phyloP scores from a whole-genome alignment of 169 alveolate species.

The Plasmodium fragile region DNA sequence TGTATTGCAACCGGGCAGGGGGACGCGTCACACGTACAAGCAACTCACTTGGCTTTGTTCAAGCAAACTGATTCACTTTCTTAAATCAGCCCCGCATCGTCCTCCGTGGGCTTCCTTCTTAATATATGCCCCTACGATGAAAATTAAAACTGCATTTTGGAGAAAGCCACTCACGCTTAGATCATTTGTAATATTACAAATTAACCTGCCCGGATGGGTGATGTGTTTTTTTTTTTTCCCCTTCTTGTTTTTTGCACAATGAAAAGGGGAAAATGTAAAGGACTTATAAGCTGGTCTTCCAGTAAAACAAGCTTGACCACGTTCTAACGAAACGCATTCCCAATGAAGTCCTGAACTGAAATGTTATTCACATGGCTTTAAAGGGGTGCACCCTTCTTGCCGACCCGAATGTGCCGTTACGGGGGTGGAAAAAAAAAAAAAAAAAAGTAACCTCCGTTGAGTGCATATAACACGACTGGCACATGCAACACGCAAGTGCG shows the following conservation, averaged over 20 bases:
- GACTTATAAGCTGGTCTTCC: background rate
- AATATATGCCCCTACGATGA: background rate
- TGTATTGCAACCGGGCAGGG: background rate
- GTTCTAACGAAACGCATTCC: background rate
- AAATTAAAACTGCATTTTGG: background rate
- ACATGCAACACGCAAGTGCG: background rate
- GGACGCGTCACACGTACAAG: background rate
- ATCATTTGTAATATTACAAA: background rate
- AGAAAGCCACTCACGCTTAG: background rate
- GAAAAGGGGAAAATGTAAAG: background rate
- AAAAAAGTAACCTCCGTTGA: background rate
- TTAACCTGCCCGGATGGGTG: background rate
- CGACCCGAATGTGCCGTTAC: background rate
- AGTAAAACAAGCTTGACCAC: background rate
- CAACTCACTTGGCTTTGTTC: background rate
- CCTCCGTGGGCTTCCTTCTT: background rate
- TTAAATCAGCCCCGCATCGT: background rate
- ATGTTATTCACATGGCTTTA: background rate
- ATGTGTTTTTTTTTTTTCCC: background rate
- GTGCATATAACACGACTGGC: background rate
- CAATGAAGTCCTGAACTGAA: background rate
- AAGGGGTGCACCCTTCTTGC: background rate
- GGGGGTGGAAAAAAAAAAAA: background rate
- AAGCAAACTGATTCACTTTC: background rate
- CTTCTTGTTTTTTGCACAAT: no score